phyloP scores from a whole-genome alignment of 768 basidiomycete genomes.

The Suillus brevipes region DNA sequence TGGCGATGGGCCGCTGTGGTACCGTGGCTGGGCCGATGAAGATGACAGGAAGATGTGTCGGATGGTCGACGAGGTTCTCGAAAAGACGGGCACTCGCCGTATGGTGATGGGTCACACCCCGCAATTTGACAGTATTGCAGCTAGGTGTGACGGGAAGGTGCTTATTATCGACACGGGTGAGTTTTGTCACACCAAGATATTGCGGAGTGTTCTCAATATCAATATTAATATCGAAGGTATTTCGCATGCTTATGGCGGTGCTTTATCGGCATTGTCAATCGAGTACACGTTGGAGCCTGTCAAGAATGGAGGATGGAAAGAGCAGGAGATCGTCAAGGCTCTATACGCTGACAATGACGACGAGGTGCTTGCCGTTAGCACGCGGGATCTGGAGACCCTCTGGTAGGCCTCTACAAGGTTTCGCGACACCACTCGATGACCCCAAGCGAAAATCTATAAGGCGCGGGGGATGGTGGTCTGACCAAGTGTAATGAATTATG shows the following conservation, averaged over 20 bases:
- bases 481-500: neutral
- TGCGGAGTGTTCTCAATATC: conserved; percentile 14
- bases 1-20: conserved; percentile 88
- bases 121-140: conserved; percentile 81
- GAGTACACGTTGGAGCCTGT: conserved; percentile 78
- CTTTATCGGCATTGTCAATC: conserved; percentile 84
- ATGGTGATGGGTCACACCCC: conserved; percentile 99
- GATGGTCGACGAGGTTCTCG: conserved; percentile 68
- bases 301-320: conserved; percentile 34
- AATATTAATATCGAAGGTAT: conserved; percentile 54
- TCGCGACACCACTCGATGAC: neutral
- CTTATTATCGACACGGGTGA: conserved; percentile 94
- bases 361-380: conserved; percentile 26
- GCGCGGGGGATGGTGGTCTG: neutral
- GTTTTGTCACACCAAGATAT: conserved; percentile 8
- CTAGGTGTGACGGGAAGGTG: conserved; percentile 87
- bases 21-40: conserved; percentile 87
- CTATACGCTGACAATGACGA: conserved; percentile 35
- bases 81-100: conserved; percentile 76
- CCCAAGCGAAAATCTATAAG: neutral
- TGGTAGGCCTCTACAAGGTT: conserved; percentile 7
- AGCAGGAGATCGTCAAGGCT: conserved; percentile 38
- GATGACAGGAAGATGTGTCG: conserved; percentile 67
- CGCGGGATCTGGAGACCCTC: conserved; percentile 29
- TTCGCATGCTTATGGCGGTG: conserved; percentile 94